These are phyloP conservation scores for Solanum lycopersicoides DNA, from an alignment of 257 asterid genomes.

Conservation along the genomic window DNA sequence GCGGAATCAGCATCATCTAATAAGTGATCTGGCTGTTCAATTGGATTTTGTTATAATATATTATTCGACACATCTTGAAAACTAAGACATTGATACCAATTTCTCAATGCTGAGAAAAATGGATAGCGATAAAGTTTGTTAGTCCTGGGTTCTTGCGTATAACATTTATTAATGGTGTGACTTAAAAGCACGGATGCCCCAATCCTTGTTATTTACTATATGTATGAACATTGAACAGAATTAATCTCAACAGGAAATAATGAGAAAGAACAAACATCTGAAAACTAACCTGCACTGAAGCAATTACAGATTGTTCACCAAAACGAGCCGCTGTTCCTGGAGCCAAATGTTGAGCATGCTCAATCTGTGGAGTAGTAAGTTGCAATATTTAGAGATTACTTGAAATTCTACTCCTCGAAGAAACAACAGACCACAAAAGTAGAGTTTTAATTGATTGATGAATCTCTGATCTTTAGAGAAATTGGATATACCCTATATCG, in stretches of 20 bases:
- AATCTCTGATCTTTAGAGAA: slow-evolving; percentile 4
- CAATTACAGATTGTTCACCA: slow-evolving; percentile 61
- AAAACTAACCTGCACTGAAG: slow-evolving; percentile 82
- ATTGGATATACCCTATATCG: slow-evolving; percentile 63
- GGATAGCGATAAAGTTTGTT: neutral
- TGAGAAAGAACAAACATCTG: neutral
- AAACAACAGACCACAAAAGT: neutral
- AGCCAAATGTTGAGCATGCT: slow-evolving; percentile 98
- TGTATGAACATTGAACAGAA: neutral
- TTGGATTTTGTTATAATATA: neutral
- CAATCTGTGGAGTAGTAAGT: slow-evolving; percentile 50
- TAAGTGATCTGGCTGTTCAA: slow-evolving; percentile 81
- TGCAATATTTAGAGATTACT: slow-evolving; percentile 5
- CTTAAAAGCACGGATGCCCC: neutral
- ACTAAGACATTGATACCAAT: neutral
- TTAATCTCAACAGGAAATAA: neutral
- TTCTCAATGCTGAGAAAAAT: neutral
- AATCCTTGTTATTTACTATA: neutral
- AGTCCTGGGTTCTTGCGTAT: neutral
- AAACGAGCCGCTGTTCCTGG: slow-evolving; percentile 57
- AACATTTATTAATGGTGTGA: neutral
- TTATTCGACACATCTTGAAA: neutral
- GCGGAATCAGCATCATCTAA: slow-evolving; percentile 87
- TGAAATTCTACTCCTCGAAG: neutral
- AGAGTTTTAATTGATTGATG: slow-evolving; percentile 2